phyloP scores from a whole-genome alignment of 2,329 filamentous ascomycete species.

The Penicillium sumatraense region DNA sequence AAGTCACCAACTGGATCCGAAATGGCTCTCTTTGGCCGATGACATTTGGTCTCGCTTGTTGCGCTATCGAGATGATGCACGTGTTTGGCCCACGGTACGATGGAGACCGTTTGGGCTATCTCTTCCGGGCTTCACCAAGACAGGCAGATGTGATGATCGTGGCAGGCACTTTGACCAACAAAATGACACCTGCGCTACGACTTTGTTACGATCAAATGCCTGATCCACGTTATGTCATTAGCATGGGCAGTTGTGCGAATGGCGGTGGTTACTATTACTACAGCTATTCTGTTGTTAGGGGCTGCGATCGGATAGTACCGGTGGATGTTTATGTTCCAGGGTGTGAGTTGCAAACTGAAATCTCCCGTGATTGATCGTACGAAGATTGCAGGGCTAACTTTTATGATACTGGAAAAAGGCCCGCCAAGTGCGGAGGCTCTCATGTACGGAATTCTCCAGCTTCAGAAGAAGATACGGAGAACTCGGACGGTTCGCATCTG shows the following conservation, averaged over 20 bases:
- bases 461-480: constrained; percentile 77
- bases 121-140: constrained; percentile 82
- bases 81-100: constrained; percentile 88
- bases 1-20: constrained; percentile 84
- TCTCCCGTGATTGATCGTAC: constrained; percentile 43
- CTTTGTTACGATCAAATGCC: constrained; percentile 97
- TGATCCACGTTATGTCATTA: constrained; percentile 85
- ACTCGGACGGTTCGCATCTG: constrained; percentile 61
- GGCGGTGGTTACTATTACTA: constrained; percentile 89
- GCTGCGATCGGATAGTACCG: constrained; percentile 80
- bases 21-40: constrained; percentile 89
- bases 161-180: constrained; percentile 87
- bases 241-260: constrained; percentile 85
- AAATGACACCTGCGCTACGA: constrained; percentile 87
- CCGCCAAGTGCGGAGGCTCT: constrained; percentile 60
- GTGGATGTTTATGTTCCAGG: constrained; percentile 86
- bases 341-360: too few species aligned
- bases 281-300: constrained; percentile 77
- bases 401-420: constrained; percentile 37
- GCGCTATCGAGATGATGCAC: constrained; percentile 94
- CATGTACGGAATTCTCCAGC: constrained; percentile 73
- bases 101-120: constrained; percentile 84
- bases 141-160: constrained; percentile 93
- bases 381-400: constrained; percentile 14
- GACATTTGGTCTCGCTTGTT: constrained; percentile 90